Conservation (phyloP, 2,329 filamentous ascomycete species). For the Colletotrichum orchidophilum region DNA sequence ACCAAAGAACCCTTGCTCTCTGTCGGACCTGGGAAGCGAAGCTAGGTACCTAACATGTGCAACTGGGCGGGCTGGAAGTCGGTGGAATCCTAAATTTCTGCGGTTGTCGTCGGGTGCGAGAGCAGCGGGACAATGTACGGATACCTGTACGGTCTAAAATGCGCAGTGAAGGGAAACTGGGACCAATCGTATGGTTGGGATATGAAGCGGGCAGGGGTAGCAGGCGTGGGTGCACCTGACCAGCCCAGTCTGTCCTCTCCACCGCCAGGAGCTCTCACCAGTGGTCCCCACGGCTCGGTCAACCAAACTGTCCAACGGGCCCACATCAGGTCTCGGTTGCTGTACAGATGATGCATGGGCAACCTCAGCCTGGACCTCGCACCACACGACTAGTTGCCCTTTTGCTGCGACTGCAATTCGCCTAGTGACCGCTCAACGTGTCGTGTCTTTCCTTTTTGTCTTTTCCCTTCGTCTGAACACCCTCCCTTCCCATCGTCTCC, state of each 20-base stretch:
- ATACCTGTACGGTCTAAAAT: background rate
- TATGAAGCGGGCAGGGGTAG: background rate
- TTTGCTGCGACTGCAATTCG: background rate
- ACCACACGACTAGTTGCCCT: slow-evolving; percentile 29
- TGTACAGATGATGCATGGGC: too few species aligned
- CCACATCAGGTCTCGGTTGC: background rate
- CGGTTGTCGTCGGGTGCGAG: background rate
- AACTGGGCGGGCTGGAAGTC: background rate
- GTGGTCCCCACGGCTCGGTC: slow-evolving; percentile 28
- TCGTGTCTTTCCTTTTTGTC: background rate
- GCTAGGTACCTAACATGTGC: background rate
- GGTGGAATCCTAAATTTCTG: slow-evolving; percentile 9
- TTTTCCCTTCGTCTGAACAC: background rate
- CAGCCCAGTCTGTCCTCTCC: background rate
- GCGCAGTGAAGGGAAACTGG: background rate
- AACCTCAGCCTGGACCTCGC: background rate
- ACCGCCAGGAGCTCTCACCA: background rate
- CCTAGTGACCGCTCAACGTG: background rate
- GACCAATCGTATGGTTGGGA: background rate
- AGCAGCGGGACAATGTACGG: background rate
- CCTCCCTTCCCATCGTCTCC: background rate
- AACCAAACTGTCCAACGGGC: slow-evolving; percentile 23
- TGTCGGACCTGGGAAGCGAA: background rate
- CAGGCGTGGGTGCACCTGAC: slow-evolving; percentile 9
- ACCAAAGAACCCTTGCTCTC: background rate